phyloP scores from a whole-genome alignment of 176 grass and related monocot genomes.

The Aechmea fasciata region DNA sequence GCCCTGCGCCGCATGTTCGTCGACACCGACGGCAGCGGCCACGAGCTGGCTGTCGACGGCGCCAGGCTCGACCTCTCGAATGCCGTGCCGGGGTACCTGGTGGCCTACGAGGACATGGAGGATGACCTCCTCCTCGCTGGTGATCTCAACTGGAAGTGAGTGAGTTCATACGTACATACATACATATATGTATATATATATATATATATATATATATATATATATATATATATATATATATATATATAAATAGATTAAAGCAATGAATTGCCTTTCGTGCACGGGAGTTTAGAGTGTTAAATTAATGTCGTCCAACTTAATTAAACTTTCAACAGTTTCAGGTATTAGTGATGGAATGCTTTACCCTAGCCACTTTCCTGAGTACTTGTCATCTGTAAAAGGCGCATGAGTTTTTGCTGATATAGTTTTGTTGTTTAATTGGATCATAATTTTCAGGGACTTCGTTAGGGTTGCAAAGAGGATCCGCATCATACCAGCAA shows the following conservation, averaged over 20 bases:
- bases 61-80: slow-evolving; percentile 47
- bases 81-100: slow-evolving; percentile 72
- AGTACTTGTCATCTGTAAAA: not conserved
- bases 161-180: not conserved
- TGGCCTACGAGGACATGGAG: slow-evolving; percentile 95
- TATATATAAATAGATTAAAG: too few relatives aligned
- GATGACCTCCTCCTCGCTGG: slow-evolving; percentile 84
- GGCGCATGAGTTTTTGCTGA: not conserved
- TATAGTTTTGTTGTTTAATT: not conserved
- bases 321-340: too few relatives aligned
- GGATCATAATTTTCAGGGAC: slow-evolving; percentile 26
- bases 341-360: too few relatives aligned
- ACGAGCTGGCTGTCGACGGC: not conserved
- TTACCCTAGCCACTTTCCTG: not conserved
- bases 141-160: slow-evolving; percentile 90
- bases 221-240: too few relatives aligned
- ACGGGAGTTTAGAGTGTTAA: too few relatives aligned
- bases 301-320: too few relatives aligned
- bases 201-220: too few relatives aligned
- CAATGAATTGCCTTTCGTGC: too few relatives aligned
- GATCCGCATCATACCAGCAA: slow-evolving; percentile 53
- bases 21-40: slow-evolving; percentile 11
- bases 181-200: too few relatives aligned
- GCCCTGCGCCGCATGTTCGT: slow-evolving; percentile 65
- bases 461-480: slow-evolving; percentile 59